Evolutionary conservation across 257 asterid genomes (phyloP).

Genomic region (Thymus mandschuricus): DNA sequence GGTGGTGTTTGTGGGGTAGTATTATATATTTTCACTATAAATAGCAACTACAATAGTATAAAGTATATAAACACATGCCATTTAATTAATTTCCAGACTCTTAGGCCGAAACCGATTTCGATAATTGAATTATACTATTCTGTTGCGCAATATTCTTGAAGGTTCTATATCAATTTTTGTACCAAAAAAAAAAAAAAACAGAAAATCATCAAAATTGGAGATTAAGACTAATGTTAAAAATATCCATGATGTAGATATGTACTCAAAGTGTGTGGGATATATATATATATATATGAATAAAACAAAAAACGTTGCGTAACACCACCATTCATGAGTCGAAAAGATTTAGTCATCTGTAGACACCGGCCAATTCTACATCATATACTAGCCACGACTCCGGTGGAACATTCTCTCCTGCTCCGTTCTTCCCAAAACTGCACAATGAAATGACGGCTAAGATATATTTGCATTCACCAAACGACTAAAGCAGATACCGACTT

Average conservation of each 20-base stretch:
- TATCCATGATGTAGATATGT: not conserved
- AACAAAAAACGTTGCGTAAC: conserved; percentile 26
- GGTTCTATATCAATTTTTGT: no score
- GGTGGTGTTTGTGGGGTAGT: not conserved
- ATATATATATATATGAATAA: not conserved
- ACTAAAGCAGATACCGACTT: not conserved
- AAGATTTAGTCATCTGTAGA: conserved; percentile 36
- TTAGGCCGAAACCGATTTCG: no score
- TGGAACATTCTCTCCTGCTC: conserved; percentile 67
- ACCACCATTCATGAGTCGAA: conserved; percentile 30
- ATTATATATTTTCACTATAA: no score
- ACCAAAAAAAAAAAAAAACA: no score
- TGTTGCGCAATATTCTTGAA: no score
- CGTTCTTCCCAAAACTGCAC: conserved; percentile 62
- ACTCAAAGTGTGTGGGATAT: not conserved
- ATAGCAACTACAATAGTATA: no score
- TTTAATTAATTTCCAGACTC: no score
- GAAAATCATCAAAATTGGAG: not conserved
- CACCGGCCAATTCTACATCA: conserved; percentile 70
- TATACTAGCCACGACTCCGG: conserved; percentile 92
- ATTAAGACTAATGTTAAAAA: not conserved
- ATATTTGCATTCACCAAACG: not conserved
- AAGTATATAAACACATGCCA: no score
- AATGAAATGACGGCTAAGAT: conserved; percentile 7
- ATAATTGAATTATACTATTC: no score